Percentiles rank a stretch among this genome's conserved stretches.
These are phyloP conservation scores for Chalciporus chontae DNA, from an alignment of 768 basidiomycete genomes.

Conservation along the genomic window DNA sequence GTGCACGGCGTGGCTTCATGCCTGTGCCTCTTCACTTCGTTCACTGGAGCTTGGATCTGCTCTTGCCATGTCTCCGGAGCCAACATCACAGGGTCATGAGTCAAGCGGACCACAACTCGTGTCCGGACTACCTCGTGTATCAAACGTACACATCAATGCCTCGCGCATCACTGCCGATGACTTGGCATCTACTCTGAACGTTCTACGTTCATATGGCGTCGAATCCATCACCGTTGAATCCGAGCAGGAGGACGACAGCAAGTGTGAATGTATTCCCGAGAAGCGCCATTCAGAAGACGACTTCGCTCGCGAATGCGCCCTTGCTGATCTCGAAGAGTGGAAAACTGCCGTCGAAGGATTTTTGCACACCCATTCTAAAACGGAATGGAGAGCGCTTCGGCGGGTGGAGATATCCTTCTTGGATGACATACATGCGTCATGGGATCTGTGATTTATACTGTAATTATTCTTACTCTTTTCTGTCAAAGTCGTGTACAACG, in stretches of 20 bases:
- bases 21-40: conserved; percentile 18
- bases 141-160: conserved; percentile 26
- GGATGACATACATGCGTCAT: conserved; percentile 15
- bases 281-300: conserved; percentile 17
- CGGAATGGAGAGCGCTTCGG: conserved; percentile 16
- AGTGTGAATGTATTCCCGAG: background rate
- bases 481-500: background rate
- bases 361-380: conserved; percentile 10
- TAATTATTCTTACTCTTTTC: background rate
- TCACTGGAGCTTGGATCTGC: conserved; percentile 22
- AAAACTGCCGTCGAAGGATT: conserved; percentile 18
- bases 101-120: background rate
- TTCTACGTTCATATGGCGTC: conserved; percentile 14
- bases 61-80: conserved; percentile 15
- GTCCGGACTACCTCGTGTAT: conserved; percentile 8
- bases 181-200: conserved; percentile 20
- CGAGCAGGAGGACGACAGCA: conserved; percentile 8
- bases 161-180: conserved; percentile 22
- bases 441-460: conserved; percentile 18
- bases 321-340: conserved; percentile 33
- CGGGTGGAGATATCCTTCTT: conserved; percentile 17
- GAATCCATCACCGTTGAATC: conserved; percentile 23
- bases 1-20: conserved; percentile 23
- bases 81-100: background rate
- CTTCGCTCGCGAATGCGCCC: conserved; percentile 27